These are phyloP conservation scores for Litchi chinensis DNA, from an alignment of 345 rosid species.

Conservation along the genomic window DNA sequence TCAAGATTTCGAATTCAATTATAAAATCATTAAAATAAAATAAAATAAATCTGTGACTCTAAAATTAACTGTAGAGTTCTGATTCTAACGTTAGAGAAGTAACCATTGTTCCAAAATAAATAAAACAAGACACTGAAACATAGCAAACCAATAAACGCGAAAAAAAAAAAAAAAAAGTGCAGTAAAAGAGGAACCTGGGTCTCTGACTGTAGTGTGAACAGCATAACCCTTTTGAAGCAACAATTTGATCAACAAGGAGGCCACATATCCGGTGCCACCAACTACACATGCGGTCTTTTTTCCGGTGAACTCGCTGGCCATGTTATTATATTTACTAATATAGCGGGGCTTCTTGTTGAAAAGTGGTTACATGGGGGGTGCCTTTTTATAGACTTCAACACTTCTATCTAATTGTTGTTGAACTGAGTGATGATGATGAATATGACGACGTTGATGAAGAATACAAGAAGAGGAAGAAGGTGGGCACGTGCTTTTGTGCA, in stretches of 20 bases:
- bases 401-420: too few species aligned
- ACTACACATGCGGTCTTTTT: conserved; percentile 71
- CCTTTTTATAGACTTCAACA: too few species aligned
- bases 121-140: too few species aligned
- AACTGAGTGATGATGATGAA: not conserved
- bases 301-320: conserved; percentile 28
- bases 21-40: too few species aligned
- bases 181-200: conserved; percentile 45
- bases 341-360: too few species aligned
- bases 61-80: too few species aligned
- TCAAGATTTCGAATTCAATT: too few species aligned
- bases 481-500: conserved; percentile 35
- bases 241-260: conserved; percentile 68
- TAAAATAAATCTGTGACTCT: too few species aligned
- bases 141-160: too few species aligned
- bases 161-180: not conserved
- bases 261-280: conserved; percentile 81
- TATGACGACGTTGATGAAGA: not conserved
- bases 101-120: too few species aligned
- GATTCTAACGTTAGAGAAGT: too few species aligned
- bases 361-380: too few species aligned
- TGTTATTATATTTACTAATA: conserved; percentile 8
- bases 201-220: conserved; percentile 83
- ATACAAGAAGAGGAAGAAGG: not conserved
- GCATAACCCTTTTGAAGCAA: conserved; percentile 74